Base-by-base conservation (phyloP, 768 basidiomycete genomes). In the Tulasnella sp. region DNA sequence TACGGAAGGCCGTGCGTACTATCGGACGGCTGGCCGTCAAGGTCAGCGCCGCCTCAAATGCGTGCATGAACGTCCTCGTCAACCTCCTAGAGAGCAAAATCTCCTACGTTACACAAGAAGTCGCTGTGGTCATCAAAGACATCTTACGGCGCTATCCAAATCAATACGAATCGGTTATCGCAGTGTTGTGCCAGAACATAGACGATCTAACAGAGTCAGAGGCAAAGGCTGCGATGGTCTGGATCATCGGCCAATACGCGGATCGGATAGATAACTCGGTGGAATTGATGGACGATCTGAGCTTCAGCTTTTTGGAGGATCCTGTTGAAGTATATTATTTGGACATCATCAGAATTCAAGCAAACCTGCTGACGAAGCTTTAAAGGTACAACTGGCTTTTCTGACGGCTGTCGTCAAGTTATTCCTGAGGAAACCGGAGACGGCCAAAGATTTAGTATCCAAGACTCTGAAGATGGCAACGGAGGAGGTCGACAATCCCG, bases 11-110 rank as follows among this genome's bases (percentile, higher is more conserved):
- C 8, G 96, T 99, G 25, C 83, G 96, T 29, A 96, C 94, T 2
- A 94, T 99, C 63, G 96, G 96, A 7, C 85, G 94, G 21, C 73
- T 97, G n/a, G 93, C 96, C 15, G 98, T 98, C 79, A 98, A 98
- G 72, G 90, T 99, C 56, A 80, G 90, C 65, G 74, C 79, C 11
- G 88, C 92, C 10, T 84, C 94, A 29, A 91, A 98, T 70, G 79
- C 75, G 49, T 97, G 94, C 73, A 97, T 98, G 65, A 76, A 87
- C 64, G 83, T 85, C 0, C 75, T 99, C 44, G 80, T 99, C 42
- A 73, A 78, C 38, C 81, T 99, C 61, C 85, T 99, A 66, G 85
- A 90, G 65, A 94, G 89, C 29, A 92, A 96, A 70, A 88, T 98
- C 61, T 78, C 83, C 25, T 99, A 99, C 70, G 96, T 97, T 63